Base-by-base conservation (phyloP, 2,329 filamentous ascomycete genomes). In the Ambrosiella beaveri region DNA sequence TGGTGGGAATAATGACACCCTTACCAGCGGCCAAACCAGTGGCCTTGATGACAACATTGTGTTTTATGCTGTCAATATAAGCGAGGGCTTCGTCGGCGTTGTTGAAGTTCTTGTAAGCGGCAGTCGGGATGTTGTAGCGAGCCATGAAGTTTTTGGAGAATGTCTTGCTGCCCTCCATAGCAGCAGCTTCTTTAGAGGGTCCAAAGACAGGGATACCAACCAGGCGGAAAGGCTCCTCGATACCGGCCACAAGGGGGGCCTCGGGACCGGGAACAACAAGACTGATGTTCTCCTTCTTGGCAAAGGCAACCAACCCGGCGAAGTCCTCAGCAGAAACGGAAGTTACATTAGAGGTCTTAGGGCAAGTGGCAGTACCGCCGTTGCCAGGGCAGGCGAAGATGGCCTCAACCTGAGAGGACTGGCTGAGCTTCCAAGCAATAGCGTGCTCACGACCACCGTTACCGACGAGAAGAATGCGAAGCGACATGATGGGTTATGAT, bases 141-240 rank as follows among this genome's bases (percentile, higher is more conserved):
- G 86, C 84, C 93, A 97, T 98, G 68, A 97, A 97, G 70, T 97
- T 90, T 69, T 98, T 98, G 62, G 87, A 89, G 70, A 94, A 97
- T 9, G 91, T 87, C 75, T 98, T 98, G 73, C 87, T 94, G 61
- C 93, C 93, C 71, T 98, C 93, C 79, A 98, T 88, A 50, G 80
- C 79, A 15, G 93, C 90, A 19, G 93, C 91, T 54, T 81, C 81
- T 71, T 86, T 82, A 59, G 83, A 86, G 4, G 93, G 93, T 1
- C 91, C 93, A 67, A 96, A 97, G 70, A 82, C 85, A 64, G 80
- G 78, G 67, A 95, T 88, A 53, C 84, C 83, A 54, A 79, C 84
- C 56, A 71, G 69, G 63, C 80, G 76, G 74, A 97, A 97, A 73
- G 84, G 86, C 65, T 84, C 85, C 66, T 89, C 85, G 62, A 96